These are phyloP conservation scores for Serendipita vermifera DNA, from an alignment of 768 basidiomycete genomes.

Conservation along the genomic window DNA sequence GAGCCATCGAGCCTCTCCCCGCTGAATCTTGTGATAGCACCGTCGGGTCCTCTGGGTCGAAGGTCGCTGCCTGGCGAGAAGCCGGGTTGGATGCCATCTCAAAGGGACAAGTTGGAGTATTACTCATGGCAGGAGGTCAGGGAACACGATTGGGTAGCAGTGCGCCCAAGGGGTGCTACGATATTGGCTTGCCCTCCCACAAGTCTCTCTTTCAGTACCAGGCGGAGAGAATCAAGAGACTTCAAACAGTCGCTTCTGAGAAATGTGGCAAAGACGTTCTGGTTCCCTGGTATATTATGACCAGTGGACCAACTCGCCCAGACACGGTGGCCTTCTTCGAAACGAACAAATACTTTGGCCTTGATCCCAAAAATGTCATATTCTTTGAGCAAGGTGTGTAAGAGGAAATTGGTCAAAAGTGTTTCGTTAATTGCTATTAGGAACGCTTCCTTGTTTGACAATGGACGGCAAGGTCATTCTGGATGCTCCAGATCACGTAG, in stretches of 20 bases:
- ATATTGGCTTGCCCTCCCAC: constrained; percentile 86
- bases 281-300: constrained; percentile 99
- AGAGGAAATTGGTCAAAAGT: neutral
- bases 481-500: constrained; percentile 59
- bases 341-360: constrained; percentile 66
- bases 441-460: constrained; percentile 87
- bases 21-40: constrained; percentile 57
- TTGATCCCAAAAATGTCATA: constrained; percentile 64
- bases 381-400: constrained; percentile 90
- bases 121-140: constrained; percentile 97
- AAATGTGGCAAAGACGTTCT: constrained; percentile 35
- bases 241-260: constrained; percentile 63
- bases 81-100: constrained; percentile 73
- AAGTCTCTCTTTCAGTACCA: constrained; percentile 94
- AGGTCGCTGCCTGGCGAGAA: constrained; percentile 59
- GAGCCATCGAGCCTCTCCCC: constrained; percentile 71
- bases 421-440: constrained; percentile 30
- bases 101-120: constrained; percentile 76
- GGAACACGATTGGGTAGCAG: constrained; percentile 86
- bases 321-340: constrained; percentile 81
- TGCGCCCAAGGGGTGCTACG: constrained; percentile 95
- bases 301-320: constrained; percentile 82
- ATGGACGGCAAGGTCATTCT: constrained; percentile 90
- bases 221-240: constrained; percentile 83
- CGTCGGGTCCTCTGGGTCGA: constrained; percentile 34